phyloP scores from a whole-genome alignment of 2,329 filamentous ascomycete species.

The Clarireedia monteithiana region DNA sequence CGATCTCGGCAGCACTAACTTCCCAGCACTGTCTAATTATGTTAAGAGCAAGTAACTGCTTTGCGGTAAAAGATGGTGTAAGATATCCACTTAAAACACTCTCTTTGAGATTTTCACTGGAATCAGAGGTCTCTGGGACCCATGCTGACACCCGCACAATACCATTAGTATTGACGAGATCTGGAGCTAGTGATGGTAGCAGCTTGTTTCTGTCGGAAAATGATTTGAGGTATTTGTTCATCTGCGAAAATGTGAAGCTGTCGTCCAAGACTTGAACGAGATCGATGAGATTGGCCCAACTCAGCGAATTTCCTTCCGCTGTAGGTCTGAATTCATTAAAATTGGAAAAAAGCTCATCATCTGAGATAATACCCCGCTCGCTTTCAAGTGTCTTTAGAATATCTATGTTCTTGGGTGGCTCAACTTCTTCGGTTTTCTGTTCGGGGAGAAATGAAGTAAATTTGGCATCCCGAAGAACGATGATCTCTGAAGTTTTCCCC shows the following conservation, averaged over 20 bases:
- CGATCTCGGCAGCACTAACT: constrained; percentile 24
- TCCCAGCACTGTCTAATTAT: constrained; percentile 28
- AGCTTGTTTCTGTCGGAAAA: neutral
- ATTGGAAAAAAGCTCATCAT: constrained; percentile 24
- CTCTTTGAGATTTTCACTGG: constrained; percentile 18
- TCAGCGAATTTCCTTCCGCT: constrained; percentile 10
- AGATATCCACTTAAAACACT: constrained; percentile 23
- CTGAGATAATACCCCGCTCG: constrained; percentile 24
- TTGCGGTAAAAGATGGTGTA: constrained; percentile 22
- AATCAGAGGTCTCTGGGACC: constrained; percentile 22
- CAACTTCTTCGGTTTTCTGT: neutral
- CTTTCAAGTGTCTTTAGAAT: constrained; percentile 23
- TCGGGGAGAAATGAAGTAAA: constrained; percentile 11
- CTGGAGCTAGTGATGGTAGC: neutral
- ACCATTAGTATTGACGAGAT: neutral
- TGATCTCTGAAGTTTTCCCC: constrained; percentile 23
- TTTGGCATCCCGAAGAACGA: constrained; percentile 27
- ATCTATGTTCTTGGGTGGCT: constrained; percentile 21
- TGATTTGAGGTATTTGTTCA: constrained; percentile 23
- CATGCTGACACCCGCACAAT: constrained; percentile 22
- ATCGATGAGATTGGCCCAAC: constrained; percentile 23
- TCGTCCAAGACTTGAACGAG: constrained; percentile 22
- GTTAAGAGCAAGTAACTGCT: constrained; percentile 22
- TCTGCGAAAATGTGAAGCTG: constrained; percentile 25
- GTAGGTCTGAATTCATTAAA: constrained; percentile 25